Evolutionary conservation across 2,329 filamentous ascomycete species (phyloP), one percentile per base, ranked within the genome.

Genomic region (Trichoderma semiorbis): DNA sequence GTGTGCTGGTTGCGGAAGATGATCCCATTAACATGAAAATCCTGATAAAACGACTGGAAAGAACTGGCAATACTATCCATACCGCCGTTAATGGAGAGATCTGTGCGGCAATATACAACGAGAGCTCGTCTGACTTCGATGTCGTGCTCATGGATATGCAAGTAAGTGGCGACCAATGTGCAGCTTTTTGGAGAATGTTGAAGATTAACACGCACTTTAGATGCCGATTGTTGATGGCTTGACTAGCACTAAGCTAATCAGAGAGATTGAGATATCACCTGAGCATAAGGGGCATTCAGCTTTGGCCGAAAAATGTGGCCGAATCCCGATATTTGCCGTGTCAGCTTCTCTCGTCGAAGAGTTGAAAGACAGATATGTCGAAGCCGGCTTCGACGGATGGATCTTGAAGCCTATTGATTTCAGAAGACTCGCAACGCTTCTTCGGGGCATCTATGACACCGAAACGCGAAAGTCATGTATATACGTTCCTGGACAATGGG

Each of bases 141-240:
- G 90, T 94, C 6, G 85, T 97, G 62, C 85, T 97, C 74, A 97
- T 97, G 94, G 94, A 97, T 78, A 94, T 97, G 88, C 93, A 97
- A 86, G 93, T 94, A 79, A 81, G 88, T 81, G 18, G 28, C 8
- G 6, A 7, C 8, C 4, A 55, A 16, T 32, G 7, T 30, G 3
- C 1, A 21, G 7, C 8, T 1, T 53, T 11, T 30, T n/a, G n/a
- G 39, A 50, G 18, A 6, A 24, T 14, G 7, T 11, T 11, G 26
- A 50, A n/a, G 16, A 21, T 60, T 74, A 72, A 74, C 58, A 21
- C 32, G 21, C 34, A 26, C 61, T n/a, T 24, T n/a, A 97, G 93
- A 97, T 97, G 94, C 94, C 94, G 21, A 96, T 97, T 36, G 92
- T 97, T 5, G 93, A 97, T 78, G 94, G 94, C 16, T 86, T 95